Evolutionary conservation across 2,329 filamentous ascomycete genomes (phyloP), one percentile per base, ranked within the genome.

Genomic region (Epichloe festucae): DNA sequence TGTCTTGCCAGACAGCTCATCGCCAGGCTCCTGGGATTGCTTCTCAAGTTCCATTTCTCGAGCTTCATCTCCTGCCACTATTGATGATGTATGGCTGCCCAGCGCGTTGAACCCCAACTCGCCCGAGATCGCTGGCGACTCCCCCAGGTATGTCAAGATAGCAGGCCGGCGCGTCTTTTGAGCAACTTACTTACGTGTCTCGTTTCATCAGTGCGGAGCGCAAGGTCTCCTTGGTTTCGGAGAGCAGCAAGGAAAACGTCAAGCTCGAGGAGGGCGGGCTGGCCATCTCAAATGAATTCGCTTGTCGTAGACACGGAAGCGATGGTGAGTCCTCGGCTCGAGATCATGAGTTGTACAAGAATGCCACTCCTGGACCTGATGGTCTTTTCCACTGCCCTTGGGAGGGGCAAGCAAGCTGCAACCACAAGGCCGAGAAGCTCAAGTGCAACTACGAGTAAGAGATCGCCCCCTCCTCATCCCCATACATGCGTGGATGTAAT

Each of bases 401-500:
- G 76, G 82, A 85, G 66, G 81, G 81, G 60, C 76, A 82, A 54
- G 53, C 71, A 35, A 74, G 66, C 63, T 97, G 91, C 79, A 86
- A 80, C 68, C 91, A 96, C 81, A 87, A 87, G 72, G 82, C 90
- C 41, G 93, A 94, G 64, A 93, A 94, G 74, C 86, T 97, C 61
- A 96, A 96, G 80, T 96, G 91, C 82, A 95, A 95, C 72, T 97
- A 96, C 66, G 90, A 96, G 90, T 95, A 84, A 79, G 88, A 31
- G 11, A 40, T 10, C 3, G 8, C 48, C 39, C n/a, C 31, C 1
- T 10, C 72, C 23, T 23, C 23, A 1, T 10, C 72, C 23, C 21
- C 23, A 14, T 4, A 12, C 17, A 3, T 39, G 52, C 48, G 15
- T 19, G 44, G 17, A 40, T 31, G 8, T 31, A 31, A 11, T 31